These are phyloP conservation scores for Physaria fendleri DNA, from an alignment of 345 rosid genomes.

Conservation along the genomic window DNA sequence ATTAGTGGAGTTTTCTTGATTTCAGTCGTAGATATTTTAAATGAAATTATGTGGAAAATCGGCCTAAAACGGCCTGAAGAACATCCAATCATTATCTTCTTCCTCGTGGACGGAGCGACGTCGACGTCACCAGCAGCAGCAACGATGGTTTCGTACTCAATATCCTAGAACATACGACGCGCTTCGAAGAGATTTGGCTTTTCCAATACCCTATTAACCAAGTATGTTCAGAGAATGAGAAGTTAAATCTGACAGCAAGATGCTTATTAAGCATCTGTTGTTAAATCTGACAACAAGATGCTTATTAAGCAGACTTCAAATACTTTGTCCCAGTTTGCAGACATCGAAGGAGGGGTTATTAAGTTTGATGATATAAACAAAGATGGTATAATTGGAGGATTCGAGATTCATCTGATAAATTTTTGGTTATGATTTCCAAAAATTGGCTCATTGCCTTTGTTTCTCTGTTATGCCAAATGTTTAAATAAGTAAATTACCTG, in stretches of 20 bases:
- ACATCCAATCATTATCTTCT: too few species aligned
- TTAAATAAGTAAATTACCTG: background rate
- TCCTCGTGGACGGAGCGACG: too few species aligned
- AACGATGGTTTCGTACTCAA: slow-evolving; percentile 39
- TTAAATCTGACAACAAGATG: too few species aligned
- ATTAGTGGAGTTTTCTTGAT: too few species aligned
- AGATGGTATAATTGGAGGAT: slow-evolving; percentile 49
- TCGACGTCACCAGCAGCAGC: too few species aligned
- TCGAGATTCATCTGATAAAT: slow-evolving; percentile 52
- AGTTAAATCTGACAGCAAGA: too few species aligned
- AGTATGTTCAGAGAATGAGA: slow-evolving; percentile 22
- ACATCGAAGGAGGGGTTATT: slow-evolving; percentile 47
- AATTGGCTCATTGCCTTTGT: background rate
- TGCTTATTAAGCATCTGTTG: too few species aligned
- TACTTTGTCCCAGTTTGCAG: slow-evolving; percentile 47
- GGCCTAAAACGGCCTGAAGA: too few species aligned
- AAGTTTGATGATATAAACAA: slow-evolving; percentile 36
- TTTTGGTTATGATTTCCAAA: background rate
- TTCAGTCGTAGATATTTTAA: too few species aligned
- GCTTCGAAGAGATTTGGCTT: slow-evolving; percentile 68
- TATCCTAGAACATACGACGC: slow-evolving; percentile 26
- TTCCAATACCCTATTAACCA: slow-evolving; percentile 64
- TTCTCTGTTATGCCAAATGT: background rate
- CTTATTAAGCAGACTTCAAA: too few species aligned
- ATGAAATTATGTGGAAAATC: too few species aligned